Percentiles rank a stretch among this genome's conserved stretches.
Evolutionary conservation across 163 green algal species (phyloP).

Genomic region (Chloromonas sp.): DNA sequence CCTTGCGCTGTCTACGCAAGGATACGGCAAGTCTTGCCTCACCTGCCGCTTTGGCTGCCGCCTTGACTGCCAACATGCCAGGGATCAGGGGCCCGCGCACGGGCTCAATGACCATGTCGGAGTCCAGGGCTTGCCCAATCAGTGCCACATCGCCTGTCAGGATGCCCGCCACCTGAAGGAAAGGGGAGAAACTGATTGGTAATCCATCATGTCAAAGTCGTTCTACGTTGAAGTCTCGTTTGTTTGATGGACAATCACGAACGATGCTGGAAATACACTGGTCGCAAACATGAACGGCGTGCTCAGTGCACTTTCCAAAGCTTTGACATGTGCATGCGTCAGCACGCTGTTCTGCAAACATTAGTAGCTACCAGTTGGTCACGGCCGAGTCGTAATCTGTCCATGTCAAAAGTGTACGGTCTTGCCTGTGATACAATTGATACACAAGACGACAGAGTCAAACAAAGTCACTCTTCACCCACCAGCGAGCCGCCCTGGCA

Average conservation of each 20-base stretch:
- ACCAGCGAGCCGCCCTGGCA: constrained; percentile 77
- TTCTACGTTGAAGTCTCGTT: too few species aligned
- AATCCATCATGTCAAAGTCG: too few species aligned
- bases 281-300: too few species aligned
- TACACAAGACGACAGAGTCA: neutral
- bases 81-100: constrained; percentile 88
- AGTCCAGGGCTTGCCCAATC: constrained; percentile 78
- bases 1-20: neutral
- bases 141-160: constrained; percentile 66
- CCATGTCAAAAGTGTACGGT: too few species aligned
- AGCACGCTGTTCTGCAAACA: too few species aligned
- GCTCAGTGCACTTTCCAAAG: too few species aligned
- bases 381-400: too few species aligned
- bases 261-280: too few species aligned
- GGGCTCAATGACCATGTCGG: constrained; percentile 93
- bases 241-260: too few species aligned
- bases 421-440: too few species aligned
- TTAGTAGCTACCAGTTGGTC: too few species aligned
- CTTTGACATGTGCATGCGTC: too few species aligned
- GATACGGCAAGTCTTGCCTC: neutral
- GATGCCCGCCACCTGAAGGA: constrained; percentile 75
- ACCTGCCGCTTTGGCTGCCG: constrained; percentile 74
- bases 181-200: neutral
- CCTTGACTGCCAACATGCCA: constrained; percentile 89
- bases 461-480: constrained; percentile 5